Evolutionary conservation across 2,329 filamentous ascomycete species (phyloP).

Genomic region (Coniosporium tulheliwenetii): DNA sequence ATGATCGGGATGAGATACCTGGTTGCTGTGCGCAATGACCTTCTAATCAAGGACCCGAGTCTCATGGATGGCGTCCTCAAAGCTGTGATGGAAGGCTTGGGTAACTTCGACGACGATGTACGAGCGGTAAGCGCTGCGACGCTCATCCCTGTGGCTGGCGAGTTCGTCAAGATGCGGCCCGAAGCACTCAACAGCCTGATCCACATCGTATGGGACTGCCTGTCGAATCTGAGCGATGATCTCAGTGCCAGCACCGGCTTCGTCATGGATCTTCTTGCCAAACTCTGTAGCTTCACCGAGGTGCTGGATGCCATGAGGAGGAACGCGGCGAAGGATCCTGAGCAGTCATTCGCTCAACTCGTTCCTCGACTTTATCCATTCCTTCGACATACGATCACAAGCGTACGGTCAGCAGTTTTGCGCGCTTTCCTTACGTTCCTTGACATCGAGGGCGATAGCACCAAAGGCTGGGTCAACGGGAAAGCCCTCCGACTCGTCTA

Average conservation of each 20-base stretch:
- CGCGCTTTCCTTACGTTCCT: slow-evolving; percentile 89
- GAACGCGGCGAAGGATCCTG: slow-evolving; percentile 67
- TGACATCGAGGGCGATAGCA: slow-evolving; percentile 62
- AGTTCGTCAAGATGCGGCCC: slow-evolving; percentile 78
- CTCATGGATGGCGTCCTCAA: slow-evolving; percentile 87
- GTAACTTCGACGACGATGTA: slow-evolving; percentile 86
- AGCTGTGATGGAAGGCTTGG: slow-evolving; percentile 88
- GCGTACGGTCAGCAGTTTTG: slow-evolving; percentile 81
- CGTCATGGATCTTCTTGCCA: slow-evolving; percentile 95
- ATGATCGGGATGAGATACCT: slow-evolving; percentile 96
- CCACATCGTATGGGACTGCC: slow-evolving; percentile 91
- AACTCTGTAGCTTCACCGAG: slow-evolving; percentile 84
- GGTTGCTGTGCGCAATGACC: slow-evolving; percentile 84
- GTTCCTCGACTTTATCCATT: slow-evolving; percentile 93
- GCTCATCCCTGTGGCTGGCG: slow-evolving; percentile 84
- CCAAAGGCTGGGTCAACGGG: slow-evolving; percentile 83
- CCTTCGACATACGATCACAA: slow-evolving; percentile 90
- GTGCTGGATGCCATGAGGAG: slow-evolving; percentile 87
- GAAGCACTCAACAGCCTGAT: slow-evolving; percentile 67
- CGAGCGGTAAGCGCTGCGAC: slow-evolving; percentile 96
- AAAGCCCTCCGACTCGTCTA: slow-evolving; percentile 79
- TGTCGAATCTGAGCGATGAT: slow-evolving; percentile 93
- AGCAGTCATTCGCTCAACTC: slow-evolving; percentile 80
- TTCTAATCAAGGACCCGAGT: slow-evolving; percentile 66
- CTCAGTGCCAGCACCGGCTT: slow-evolving; percentile 93